Percentiles rank a stretch among this genome's conserved stretches.
phyloP scores from a whole-genome alignment of 495 filamentous ascomycete species.

The Pyrenopolyporus hunteri region DNA sequence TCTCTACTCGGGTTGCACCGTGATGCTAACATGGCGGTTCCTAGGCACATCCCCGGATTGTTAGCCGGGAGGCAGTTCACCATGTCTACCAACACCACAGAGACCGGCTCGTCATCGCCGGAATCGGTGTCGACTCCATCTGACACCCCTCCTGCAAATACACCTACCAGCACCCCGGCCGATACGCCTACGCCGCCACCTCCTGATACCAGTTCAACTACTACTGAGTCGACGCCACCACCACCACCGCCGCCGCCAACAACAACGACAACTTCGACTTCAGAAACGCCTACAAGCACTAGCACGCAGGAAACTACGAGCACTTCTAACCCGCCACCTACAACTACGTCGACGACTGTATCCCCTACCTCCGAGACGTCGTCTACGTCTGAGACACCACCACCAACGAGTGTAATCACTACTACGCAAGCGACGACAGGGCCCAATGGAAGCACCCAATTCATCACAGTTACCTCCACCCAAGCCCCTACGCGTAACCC shows the following conservation, averaged over 20 bases:
- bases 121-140: slow-evolving; percentile 39
- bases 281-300: slow-evolving; percentile 11
- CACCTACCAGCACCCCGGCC: slow-evolving; percentile 32
- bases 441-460: slow-evolving; percentile 28
- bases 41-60: slow-evolving; percentile 45
- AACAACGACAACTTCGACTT: slow-evolving; percentile 11
- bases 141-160: slow-evolving; percentile 37
- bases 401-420: slow-evolving; percentile 29
- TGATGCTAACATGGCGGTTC: slow-evolving; percentile 50
- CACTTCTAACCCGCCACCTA: slow-evolving; percentile 32
- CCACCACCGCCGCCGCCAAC: slow-evolving; percentile 7
- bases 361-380: slow-evolving; percentile 34
- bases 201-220: slow-evolving; percentile 21
- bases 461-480: slow-evolving; percentile 38
- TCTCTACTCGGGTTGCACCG: neutral
- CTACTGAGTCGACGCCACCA: slow-evolving; percentile 38
- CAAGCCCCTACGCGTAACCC: slow-evolving; percentile 18
- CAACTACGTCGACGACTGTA: slow-evolving; percentile 30
- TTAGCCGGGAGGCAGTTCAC: slow-evolving; percentile 46
- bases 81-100: slow-evolving; percentile 55
- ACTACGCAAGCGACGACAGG: slow-evolving; percentile 35
- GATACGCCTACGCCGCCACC: slow-evolving; percentile 17
- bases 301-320: slow-evolving; percentile 6
- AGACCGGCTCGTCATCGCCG: slow-evolving; percentile 40
- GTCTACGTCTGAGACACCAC: slow-evolving; percentile 29